Percentiles rank a stretch among this genome's conserved stretches.
phyloP scores from a whole-genome alignment of 1,139 yeast genomes.

The Nadsonia commutata region DNA sequence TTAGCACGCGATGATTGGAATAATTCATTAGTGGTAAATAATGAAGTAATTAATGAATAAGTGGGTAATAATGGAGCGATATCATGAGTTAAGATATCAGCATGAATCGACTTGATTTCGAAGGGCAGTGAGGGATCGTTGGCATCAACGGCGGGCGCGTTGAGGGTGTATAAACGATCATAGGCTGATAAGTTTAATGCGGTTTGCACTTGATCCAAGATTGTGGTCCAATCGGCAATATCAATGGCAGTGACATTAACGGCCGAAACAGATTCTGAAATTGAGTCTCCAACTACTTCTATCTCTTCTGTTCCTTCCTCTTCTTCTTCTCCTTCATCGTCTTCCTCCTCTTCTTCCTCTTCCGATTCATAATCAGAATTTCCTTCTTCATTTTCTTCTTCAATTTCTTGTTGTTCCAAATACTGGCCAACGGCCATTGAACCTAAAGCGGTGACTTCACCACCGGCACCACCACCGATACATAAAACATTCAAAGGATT shows the following conservation, averaged over 20 bases:
- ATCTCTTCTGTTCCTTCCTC: constrained; percentile 1
- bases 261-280: not conserved
- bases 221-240: constrained; percentile 61
- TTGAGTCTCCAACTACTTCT: not conserved
- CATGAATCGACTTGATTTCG: constrained; percentile 20
- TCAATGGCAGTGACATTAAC: constrained; percentile 46
- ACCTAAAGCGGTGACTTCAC: constrained; percentile 48
- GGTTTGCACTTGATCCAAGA: constrained; percentile 29
- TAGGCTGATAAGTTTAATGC: constrained; percentile 23
- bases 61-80: constrained; percentile 24
- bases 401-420: not conserved
- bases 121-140: constrained; percentile 7
- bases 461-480: constrained; percentile 85
- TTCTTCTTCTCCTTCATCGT: constrained; percentile 1
- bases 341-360: constrained; percentile 2
- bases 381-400: not conserved
- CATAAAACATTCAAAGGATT: constrained; percentile 33
- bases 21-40: constrained; percentile 79
- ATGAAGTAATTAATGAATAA: constrained; percentile 40
- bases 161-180: constrained; percentile 12
- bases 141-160: constrained; percentile 12
- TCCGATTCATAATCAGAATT: constrained; percentile 1
- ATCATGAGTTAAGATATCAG: constrained; percentile 40
- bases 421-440: not conserved
- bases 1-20: constrained; percentile 53